Percentiles rank a stretch among this genome's conserved stretches.
Conservation (phyloP, 2,329 filamentous ascomycete species). For the Colletotrichum aenigma region DNA sequence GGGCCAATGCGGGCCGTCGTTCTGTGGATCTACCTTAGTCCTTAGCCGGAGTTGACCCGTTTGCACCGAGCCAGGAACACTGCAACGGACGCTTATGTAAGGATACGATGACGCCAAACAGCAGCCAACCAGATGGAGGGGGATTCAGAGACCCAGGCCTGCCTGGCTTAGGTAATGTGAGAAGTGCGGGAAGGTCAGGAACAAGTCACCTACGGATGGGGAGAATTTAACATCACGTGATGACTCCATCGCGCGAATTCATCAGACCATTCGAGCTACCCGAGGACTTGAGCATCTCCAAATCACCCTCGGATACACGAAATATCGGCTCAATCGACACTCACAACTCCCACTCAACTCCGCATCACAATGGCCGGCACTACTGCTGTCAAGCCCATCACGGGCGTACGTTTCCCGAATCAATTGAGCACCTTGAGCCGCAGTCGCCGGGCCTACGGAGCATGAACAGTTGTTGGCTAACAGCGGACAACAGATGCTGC, state of each 20-base stretch:
- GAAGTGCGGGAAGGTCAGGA: background rate
- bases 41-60: background rate
- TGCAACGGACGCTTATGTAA: background rate
- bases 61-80: background rate
- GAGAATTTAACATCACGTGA: constrained; percentile 15
- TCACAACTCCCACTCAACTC: constrained; percentile 2
- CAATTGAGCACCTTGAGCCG: constrained; percentile 31
- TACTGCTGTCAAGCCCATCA: constrained; percentile 54
- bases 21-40: background rate
- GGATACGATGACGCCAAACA: background rate
- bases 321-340: constrained; percentile 8
- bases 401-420: constrained; percentile 55
- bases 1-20: background rate
- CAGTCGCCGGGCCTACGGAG: constrained; percentile 9
- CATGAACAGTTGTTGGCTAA: constrained; percentile 26
- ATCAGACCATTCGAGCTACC: constrained; percentile 16
- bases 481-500: constrained; percentile 59
- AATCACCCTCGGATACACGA: background rate
- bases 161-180: background rate
- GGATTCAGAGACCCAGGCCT: background rate
- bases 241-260: constrained; percentile 7
- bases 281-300: background rate
- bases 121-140: background rate
- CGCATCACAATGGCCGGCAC: constrained; percentile 49
- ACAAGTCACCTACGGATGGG: background rate